phyloP scores from a whole-genome alignment of 208 protist genomes.

The Acanthamoeba culbertsoni region DNA sequence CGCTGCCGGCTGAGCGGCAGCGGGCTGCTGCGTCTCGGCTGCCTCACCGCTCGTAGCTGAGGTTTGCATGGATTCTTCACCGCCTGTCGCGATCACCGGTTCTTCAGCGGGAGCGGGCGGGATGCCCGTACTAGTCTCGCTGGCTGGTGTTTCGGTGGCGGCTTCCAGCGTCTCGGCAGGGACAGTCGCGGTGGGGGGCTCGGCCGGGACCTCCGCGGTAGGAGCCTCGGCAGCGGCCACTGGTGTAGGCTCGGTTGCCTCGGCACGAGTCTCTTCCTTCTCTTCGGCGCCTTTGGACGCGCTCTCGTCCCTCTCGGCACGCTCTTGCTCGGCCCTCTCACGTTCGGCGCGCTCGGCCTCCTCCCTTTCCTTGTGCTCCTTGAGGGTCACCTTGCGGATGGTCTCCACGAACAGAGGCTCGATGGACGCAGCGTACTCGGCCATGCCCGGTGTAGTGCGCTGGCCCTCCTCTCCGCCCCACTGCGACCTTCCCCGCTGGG shows the following conservation, averaged over 20 bases:
- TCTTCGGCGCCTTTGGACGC: neutral
- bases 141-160: neutral
- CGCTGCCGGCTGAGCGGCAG: neutral
- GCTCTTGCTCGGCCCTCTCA: neutral
- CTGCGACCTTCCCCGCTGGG: neutral
- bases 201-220: neutral
- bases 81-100: no score
- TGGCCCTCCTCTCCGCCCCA: neutral
- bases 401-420: slow-evolving; percentile 32
- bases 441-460: neutral
- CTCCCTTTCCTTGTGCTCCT: slow-evolving; percentile 18
- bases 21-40: neutral
- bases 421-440: slow-evolving; percentile 16
- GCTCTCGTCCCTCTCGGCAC: neutral
- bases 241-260: neutral
- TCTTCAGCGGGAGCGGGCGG: neutral
- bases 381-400: neutral
- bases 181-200: neutral
- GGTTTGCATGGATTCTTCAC: neutral
- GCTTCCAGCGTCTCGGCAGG: neutral
- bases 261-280: neutral
- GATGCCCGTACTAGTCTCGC: neutral
- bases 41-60: neutral
- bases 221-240: neutral
- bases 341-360: neutral